Base-by-base conservation (phyloP, 2,329 filamentous ascomycete species). In the Sarocladium oryzae region DNA sequence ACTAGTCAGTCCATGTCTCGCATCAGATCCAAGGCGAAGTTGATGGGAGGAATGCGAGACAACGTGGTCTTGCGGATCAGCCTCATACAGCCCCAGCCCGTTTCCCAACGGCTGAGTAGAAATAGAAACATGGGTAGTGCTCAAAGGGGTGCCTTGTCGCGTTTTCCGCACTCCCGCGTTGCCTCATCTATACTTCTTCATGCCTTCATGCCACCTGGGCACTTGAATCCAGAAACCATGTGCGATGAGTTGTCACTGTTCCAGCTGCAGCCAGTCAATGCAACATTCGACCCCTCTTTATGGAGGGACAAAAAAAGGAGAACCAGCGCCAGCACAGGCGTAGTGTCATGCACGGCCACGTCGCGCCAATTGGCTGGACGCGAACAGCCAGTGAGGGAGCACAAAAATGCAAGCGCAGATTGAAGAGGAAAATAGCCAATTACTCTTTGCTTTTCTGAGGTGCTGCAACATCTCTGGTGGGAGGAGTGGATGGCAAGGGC, bases 261-360 rank as follows among this genome's bases (percentile, higher is more conserved):
- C 43, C 4, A 21, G 16, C 16, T 48, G 26, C 43, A 48, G 43
- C 43, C 43, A 48, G 43, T 48, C 43, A 32, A 4, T 13, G n/a
- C 40, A 28, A 30, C 40, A 7, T n/a, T n/a, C 26, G 28, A 30
- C 43, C 43, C 43, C 43, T 33, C 26, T 5, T 33, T 23, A 20
- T 16, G 9, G 24, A 30, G 6, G 16, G 13, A n/a, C 13, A 23
- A 10, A 28, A n/a, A 5, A 11, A 18, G 13, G 7, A 23, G 26
- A 33, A 33, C 10, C 43, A 10, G 16, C 10, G 15, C 26, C 16
- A 21, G 26, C 26, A 20, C 24, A 43, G 43, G 28, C 33, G 43
- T 48, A 48, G 43, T 21, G n/a, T 48, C 43, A 48, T 48, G 43
- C 43, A 48, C 28, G 43, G 43, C 43, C 43, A 48, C 43, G 43